Conservation (phyloP, 2,329 filamentous ascomycete species). For the Neofusicoccum cordaticola region DNA sequence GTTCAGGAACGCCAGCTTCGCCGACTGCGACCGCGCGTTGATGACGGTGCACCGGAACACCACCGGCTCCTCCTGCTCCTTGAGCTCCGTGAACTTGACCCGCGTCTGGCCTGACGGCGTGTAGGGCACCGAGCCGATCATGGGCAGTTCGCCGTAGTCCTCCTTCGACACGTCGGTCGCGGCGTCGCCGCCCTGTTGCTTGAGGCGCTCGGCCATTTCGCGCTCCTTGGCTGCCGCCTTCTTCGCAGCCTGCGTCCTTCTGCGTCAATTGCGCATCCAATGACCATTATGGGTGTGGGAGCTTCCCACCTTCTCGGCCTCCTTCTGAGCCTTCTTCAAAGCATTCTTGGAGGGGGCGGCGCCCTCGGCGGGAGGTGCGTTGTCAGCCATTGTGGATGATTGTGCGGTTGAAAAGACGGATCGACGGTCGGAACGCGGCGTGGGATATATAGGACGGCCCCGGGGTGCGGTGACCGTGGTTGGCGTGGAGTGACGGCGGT, state of each 20-base stretch:
- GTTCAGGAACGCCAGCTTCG: conserved; percentile 89
- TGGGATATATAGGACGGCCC: background rate
- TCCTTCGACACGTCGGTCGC: conserved; percentile 66
- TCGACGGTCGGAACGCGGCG: background rate
- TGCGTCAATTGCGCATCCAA: conserved; percentile 19
- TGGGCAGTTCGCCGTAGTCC: conserved; percentile 72
- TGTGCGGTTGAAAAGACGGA: background rate
- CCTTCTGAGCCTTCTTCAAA: conserved; percentile 42
- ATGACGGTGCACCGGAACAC: conserved; percentile 79
- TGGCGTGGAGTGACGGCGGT: conserved; percentile 9
- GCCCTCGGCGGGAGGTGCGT: conserved; percentile 22
- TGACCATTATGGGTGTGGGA: background rate
- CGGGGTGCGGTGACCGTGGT: background rate
- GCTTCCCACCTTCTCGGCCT: conserved; percentile 37
- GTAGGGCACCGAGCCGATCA: conserved; percentile 53
- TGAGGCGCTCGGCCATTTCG: conserved; percentile 51
- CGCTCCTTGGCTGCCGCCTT: conserved; percentile 39
- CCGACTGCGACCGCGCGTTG: conserved; percentile 82
- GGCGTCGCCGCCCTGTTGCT: conserved; percentile 64
- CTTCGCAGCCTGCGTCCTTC: conserved; percentile 35
- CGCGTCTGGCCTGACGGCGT: conserved; percentile 54
- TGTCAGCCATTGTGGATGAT: conserved; percentile 30
- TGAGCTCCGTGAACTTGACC: conserved; percentile 53
- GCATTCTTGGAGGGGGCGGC: conserved; percentile 38
- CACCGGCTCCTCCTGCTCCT: conserved; percentile 49